Percentiles rank a stretch among this genome's conserved stretches.
Conservation (phyloP, 192 early-diverging fungal species). For the Phlyctochytrium planicorne region DNA sequence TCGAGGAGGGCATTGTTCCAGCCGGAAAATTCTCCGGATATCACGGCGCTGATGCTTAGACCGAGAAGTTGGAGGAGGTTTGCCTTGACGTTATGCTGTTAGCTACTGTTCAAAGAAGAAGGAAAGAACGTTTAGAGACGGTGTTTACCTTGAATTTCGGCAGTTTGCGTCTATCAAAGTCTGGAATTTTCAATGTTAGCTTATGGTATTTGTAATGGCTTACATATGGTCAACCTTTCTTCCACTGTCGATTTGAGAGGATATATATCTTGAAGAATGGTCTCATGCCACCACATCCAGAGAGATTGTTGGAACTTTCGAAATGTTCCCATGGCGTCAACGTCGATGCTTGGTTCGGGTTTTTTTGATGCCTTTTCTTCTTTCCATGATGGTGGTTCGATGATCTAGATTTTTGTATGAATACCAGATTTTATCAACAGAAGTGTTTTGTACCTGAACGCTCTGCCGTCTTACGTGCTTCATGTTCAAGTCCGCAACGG, state of each 20-base stretch:
- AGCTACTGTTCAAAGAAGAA: not conserved
- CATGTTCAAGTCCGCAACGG: too few relatives aligned
- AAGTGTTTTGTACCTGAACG: too few relatives aligned
- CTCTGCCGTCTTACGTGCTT: too few relatives aligned
- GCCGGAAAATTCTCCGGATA: conserved; percentile 19
- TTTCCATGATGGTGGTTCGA: too few relatives aligned
- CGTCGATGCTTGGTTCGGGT: too few relatives aligned
- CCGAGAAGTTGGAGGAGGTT: conserved; percentile 11
- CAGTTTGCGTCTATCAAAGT: conserved; percentile 3
- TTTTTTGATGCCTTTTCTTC: too few relatives aligned
- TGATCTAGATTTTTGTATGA: too few relatives aligned
- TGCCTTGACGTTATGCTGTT: conserved; percentile 3
- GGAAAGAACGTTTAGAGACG: not conserved
- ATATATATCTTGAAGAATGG: not conserved
- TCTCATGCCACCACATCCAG: not conserved
- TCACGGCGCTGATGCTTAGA: conserved; percentile 17
- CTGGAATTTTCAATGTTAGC: not conserved
- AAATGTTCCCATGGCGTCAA: too few relatives aligned
- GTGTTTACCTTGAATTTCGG: conserved; percentile 4
- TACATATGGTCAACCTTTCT: not conserved
- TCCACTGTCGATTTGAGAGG: not conserved
- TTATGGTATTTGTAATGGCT: not conserved
- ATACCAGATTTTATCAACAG: too few relatives aligned
- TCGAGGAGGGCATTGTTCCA: conserved; percentile 12
- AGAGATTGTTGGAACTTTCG: too few relatives aligned